Evolutionary conservation across 2,329 filamentous ascomycete genomes (phyloP).

Genomic region (Nannizzia gypsea): DNA sequence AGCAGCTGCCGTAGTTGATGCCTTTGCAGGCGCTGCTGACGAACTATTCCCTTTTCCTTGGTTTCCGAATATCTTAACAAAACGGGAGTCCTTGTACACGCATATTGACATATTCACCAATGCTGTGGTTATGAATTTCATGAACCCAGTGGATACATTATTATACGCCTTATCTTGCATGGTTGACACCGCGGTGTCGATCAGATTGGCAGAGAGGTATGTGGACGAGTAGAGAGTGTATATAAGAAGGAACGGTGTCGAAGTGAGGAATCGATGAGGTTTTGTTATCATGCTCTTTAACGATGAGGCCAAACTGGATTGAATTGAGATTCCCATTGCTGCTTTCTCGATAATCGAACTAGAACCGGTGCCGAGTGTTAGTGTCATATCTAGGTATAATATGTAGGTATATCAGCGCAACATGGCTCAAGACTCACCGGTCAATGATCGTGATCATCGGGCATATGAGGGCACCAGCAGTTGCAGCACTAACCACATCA

Average conservation of each 20-base stretch:
- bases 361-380: neutral
- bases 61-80: slow-evolving; percentile 70
- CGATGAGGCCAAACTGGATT: slow-evolving; percentile 30
- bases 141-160: slow-evolving; percentile 56
- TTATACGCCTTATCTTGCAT: slow-evolving; percentile 44
- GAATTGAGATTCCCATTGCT: slow-evolving; percentile 33
- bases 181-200: slow-evolving; percentile 71
- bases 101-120: slow-evolving; percentile 74
- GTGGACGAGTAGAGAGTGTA: slow-evolving; percentile 69
- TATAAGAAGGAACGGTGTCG: slow-evolving; percentile 40
- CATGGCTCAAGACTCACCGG: slow-evolving; percentile 43
- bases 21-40: slow-evolving; percentile 8
- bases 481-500: slow-evolving; percentile 57
- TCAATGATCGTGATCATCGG: slow-evolving; percentile 83
- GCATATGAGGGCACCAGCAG: slow-evolving; percentile 64
- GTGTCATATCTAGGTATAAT: neutral
- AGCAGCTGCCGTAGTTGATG: slow-evolving; percentile 5
- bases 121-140: slow-evolving; percentile 72
- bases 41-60: slow-evolving; percentile 18
- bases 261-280: slow-evolving; percentile 34
- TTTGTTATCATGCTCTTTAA: slow-evolving; percentile 30
- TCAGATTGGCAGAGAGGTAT: slow-evolving; percentile 74
- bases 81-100: slow-evolving; percentile 81
- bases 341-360: slow-evolving; percentile 42
- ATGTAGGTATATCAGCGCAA: too few species aligned